These are phyloP conservation scores for Orbilia quercus DNA, from an alignment of 2,329 filamentous ascomycete species.

Conservation along the genomic window DNA sequence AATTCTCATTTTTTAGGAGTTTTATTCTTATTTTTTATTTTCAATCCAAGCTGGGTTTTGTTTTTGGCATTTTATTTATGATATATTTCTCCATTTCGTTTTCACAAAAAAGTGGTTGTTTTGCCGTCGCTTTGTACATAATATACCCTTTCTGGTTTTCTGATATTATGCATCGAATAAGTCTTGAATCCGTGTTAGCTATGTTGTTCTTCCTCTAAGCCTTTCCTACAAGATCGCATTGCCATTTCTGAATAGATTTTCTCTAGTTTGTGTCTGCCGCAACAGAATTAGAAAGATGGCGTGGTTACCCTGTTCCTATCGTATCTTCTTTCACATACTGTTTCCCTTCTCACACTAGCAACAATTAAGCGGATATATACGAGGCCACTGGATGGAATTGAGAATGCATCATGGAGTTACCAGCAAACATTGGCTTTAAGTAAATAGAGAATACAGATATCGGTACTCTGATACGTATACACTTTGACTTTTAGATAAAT, in stretches of 20 bases:
- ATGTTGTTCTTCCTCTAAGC: background rate
- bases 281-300: no score
- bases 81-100: conserved; percentile 14
- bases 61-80: conserved; percentile 7
- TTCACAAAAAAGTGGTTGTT: background rate
- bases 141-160: conserved; percentile 31
- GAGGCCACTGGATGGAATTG: no score
- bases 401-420: no score
- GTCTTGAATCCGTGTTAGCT: background rate
- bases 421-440: no score
- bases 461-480: no score
- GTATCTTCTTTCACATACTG: no score
- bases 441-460: no score
- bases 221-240: background rate
- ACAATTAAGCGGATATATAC: no score
- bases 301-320: no score
- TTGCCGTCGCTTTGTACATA: conserved; percentile 25
- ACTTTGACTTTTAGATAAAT: no score
- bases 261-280: background rate
- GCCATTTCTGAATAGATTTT: background rate
- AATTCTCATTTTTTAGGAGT: background rate
- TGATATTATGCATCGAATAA: background rate
- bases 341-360: no score
- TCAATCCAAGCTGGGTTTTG: no score
- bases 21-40: conserved; percentile 1